Evolutionary conservation across 352 stramenopile genomes (phyloP), one percentile per base, ranked within the genome.

Genomic region (Pythium insidiosum): DNA sequence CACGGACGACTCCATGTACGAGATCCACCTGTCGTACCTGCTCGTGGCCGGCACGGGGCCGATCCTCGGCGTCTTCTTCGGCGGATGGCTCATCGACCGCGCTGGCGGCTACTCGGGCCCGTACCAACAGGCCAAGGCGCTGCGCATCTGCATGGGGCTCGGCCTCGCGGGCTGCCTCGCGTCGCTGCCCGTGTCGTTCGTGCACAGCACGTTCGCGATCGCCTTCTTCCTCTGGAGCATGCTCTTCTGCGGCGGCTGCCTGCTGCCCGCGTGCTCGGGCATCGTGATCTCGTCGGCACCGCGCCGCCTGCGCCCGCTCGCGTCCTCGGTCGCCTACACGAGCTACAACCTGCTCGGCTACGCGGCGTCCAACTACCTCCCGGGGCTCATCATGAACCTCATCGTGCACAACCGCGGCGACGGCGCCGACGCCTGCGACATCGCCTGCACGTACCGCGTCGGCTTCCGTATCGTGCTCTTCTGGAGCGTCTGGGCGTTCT

Each of bases 291-390:
- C 72, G 29, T 75, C 70, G 22, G 66, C 77, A 15, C 79, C 79
- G 15, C 61, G 59, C 15, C 69, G 59, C 4, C 53, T 89, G 40
- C 72, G 77, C 13, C 74, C 79, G 38, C 52, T 91, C 20, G 79
- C 76, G 23, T 88, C 76, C 3, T 91, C 79, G 12, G 74, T 91
- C 15, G 76, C 79, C 11, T 88, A 91, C 38, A 71, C 71, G 15
- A 82, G 69, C 48, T 91, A 89, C 61, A 91, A 91, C 46, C 56
- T 91, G n/a, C 74, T 91, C n/a, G 79, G 79, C 20, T 88, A 91
- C 56, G 76, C 77, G 36, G 63, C 75, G 7, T 88, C 75, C n/a
- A 88, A 85, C 61, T 90, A 90, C 66, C 60, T 90, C 38, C 78
- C 78, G 18, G 78, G 78, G 0, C 59, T 88, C 26, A 81, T 88